A percentile compares a stretch with the other conserved stretches of the same genome.
These are phyloP conservation scores for Starmerella potacharoeniae DNA, from an alignment of 805 yeast genomes.

Conservation along the genomic window DNA sequence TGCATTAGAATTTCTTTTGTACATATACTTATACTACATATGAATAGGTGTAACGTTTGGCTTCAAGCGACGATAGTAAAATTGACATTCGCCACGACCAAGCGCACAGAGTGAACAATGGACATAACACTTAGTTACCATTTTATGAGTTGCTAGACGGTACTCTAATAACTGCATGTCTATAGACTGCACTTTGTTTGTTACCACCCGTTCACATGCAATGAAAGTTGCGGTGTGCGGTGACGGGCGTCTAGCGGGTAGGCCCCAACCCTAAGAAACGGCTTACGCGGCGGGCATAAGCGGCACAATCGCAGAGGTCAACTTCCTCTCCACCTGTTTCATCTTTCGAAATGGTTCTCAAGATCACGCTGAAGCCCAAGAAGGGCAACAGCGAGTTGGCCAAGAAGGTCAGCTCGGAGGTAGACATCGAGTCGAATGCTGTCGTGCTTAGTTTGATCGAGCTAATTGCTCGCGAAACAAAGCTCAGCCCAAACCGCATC, in stretches of 20 bases:
- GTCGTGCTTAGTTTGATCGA: constrained; percentile 7
- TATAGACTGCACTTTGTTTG: too few relatives aligned
- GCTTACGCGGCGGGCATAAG: neutral
- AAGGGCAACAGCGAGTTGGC: constrained; percentile 10
- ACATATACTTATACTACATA: neutral
- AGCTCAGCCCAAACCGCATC: constrained; percentile 40
- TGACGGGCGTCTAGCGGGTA: neutral
- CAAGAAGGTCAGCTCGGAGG: constrained; percentile 8
- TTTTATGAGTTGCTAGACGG: too few relatives aligned
- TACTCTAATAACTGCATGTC: too few relatives aligned
- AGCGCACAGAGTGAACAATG: too few relatives aligned
- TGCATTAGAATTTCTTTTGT: neutral
- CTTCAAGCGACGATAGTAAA: too few relatives aligned
- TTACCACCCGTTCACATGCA: too few relatives aligned
- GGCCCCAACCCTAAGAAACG: neutral
- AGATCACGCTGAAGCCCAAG: constrained; percentile 12
- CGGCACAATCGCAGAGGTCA: neutral
- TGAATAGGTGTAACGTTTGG: too few relatives aligned
- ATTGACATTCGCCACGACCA: too few relatives aligned
- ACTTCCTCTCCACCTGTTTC: neutral
- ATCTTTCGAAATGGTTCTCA: constrained; percentile 5
- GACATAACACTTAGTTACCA: too few relatives aligned
- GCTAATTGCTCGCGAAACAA: constrained; percentile 26
- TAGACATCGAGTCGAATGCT: constrained; percentile 6
- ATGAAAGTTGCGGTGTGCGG: neutral